Percentiles rank a stretch among this genome's conserved stretches.
phyloP scores from a whole-genome alignment of 2,329 filamentous ascomycete genomes.

The Penicillium brevicompactum region DNA sequence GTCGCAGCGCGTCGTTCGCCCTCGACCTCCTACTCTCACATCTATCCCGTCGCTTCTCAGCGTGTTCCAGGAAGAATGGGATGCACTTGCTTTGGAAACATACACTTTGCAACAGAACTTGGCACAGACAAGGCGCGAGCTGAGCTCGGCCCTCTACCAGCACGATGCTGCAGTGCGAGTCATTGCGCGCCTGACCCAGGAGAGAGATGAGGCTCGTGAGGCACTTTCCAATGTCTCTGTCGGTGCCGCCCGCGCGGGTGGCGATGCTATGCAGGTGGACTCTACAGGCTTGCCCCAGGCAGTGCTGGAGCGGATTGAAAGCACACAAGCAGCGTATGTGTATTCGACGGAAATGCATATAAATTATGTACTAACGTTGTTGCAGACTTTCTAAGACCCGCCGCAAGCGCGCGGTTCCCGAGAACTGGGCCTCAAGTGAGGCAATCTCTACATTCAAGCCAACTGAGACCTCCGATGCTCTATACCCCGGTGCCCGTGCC shows the following conservation, averaged over 20 bases:
- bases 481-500: slow-evolving; percentile 61
- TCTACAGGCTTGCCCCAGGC: slow-evolving; percentile 72
- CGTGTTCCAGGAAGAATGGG: slow-evolving; percentile 98
- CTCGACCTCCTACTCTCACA: slow-evolving; percentile 87
- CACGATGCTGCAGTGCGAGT: slow-evolving; percentile 96
- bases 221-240: slow-evolving; percentile 84
- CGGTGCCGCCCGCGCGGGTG: slow-evolving; percentile 58
- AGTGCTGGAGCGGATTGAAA: slow-evolving; percentile 72
- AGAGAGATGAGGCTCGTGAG: slow-evolving; percentile 89
- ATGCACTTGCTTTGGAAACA: slow-evolving; percentile 85
- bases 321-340: slow-evolving; percentile 75
- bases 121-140: slow-evolving; percentile 85
- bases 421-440: slow-evolving; percentile 79
- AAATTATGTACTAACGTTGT: slow-evolving; percentile 22
- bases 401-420: slow-evolving; percentile 83
- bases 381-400: slow-evolving; percentile 79
- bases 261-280: slow-evolving; percentile 93
- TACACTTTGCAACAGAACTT: slow-evolving; percentile 90
- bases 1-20: slow-evolving; percentile 78
- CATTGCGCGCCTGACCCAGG: slow-evolving; percentile 85
- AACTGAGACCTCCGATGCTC: slow-evolving; percentile 55
- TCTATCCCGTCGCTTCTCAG: slow-evolving; percentile 93
- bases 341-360: not conserved
- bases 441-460: slow-evolving; percentile 65
- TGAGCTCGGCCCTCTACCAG: slow-evolving; percentile 92